Conservation (phyloP, 2,329 filamentous ascomycete genomes). For the Pseudogymnoascus pannorum region DNA sequence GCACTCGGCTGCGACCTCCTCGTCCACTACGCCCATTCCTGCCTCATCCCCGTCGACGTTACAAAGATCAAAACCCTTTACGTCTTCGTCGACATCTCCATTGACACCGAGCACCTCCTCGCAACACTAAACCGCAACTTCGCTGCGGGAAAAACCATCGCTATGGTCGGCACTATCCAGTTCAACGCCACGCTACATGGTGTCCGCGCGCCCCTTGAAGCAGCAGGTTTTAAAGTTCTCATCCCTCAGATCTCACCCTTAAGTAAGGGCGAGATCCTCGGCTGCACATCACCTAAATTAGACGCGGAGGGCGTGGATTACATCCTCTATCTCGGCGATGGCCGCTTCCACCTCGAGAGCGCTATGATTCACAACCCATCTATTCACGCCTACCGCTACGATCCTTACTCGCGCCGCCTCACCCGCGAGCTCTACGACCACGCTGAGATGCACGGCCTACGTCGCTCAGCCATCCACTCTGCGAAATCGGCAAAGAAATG, state of each 20-base stretch:
- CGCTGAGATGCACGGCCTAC: constrained; percentile 77
- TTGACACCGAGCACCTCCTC: constrained; percentile 81
- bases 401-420: constrained; percentile 87
- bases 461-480: constrained; percentile 66
- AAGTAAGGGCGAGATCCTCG: constrained; percentile 90
- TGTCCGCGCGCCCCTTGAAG: constrained; percentile 67
- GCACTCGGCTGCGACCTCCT: constrained; percentile 90
- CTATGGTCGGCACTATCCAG: constrained; percentile 93
- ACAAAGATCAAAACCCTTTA: constrained; percentile 97
- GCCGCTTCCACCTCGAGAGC: constrained; percentile 91
- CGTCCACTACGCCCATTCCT: constrained; percentile 96
- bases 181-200: constrained; percentile 97
- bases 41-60: constrained; percentile 89
- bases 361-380: constrained; percentile 98
- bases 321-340: constrained; percentile 85
- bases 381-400: constrained; percentile 89
- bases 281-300: constrained; percentile 84
- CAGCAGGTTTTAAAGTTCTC: constrained; percentile 74
- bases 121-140: constrained; percentile 88
- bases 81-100: constrained; percentile 96
- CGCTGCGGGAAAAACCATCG: constrained; percentile 73
- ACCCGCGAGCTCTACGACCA: constrained; percentile 91
- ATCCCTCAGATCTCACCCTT: constrained; percentile 90
- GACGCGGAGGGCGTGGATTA: constrained; percentile 57
- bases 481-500: constrained; percentile 78